phyloP scores from a whole-genome alignment of 164 flowering plant genomes.

The Nymphaea thermarum region DNA sequence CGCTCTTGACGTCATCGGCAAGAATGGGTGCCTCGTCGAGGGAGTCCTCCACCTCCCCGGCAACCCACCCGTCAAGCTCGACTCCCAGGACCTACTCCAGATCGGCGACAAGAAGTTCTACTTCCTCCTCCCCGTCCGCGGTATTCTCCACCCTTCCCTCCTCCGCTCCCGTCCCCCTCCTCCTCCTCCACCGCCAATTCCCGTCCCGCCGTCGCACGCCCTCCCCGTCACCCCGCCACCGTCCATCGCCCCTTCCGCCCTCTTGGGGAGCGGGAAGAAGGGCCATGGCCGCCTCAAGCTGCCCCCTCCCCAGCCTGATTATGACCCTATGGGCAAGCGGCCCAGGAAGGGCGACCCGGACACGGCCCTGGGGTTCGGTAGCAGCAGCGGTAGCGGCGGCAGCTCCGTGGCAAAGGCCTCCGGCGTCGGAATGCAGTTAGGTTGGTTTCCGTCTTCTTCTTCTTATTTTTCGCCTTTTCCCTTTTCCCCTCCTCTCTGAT shows the following conservation, averaged over 20 bases:
- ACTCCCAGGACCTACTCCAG: constrained; percentile 87
- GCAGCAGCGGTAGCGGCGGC: background rate
- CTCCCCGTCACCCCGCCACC: background rate
- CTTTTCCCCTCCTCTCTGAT: no score
- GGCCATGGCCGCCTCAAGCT: constrained; percentile 21
- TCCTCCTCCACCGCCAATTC: constrained; percentile 5
- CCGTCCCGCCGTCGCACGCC: constrained; percentile 4
- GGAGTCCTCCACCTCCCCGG: constrained; percentile 93
- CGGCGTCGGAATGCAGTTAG: background rate
- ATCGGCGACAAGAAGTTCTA: constrained; percentile 97
- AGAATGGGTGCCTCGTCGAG: constrained; percentile 89
- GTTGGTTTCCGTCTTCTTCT: background rate
- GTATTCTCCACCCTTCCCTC: constrained; percentile 31
- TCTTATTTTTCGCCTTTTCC: background rate
- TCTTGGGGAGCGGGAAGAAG: constrained; percentile 14
- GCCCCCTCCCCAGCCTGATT: constrained; percentile 12
- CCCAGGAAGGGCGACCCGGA: constrained; percentile 23
- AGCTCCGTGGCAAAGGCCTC: background rate
- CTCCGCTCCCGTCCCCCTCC: constrained; percentile 7
- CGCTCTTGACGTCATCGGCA: constrained; percentile 86
- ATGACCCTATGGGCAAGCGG: constrained; percentile 22
- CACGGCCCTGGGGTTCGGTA: background rate
- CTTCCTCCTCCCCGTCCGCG: constrained; percentile 63
- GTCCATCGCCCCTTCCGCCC: background rate
- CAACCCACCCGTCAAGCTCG: constrained; percentile 71